Percentiles rank a stretch among this genome's conserved stretches.
Evolutionary conservation across 1,284 basidiomycete genomes (phyloP).

Genomic region (Trichosporon sp.): DNA sequence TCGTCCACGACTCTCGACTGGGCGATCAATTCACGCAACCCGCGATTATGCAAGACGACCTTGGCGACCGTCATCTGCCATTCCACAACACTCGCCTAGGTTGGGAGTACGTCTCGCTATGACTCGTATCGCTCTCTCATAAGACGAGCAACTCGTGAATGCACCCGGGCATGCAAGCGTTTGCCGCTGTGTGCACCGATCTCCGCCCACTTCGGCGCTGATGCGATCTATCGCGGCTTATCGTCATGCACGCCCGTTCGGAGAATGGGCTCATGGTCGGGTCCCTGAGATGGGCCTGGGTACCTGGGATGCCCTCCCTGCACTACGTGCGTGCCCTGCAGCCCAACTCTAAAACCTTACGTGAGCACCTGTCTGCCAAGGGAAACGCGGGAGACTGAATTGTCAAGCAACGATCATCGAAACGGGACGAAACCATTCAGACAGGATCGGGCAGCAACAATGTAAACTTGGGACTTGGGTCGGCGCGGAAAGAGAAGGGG

Average conservation of each 20-base stretch:
- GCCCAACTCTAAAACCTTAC: background rate
- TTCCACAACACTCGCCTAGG: no score
- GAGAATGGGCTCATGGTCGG: background rate
- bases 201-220: background rate
- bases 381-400: constrained; percentile 17
- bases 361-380: background rate
- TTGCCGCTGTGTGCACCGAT: background rate
- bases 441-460: background rate
- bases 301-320: background rate
- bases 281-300: constrained; percentile 2
- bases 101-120: no score
- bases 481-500: background rate
- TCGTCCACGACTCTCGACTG: background rate
- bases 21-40: background rate
- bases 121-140: background rate
- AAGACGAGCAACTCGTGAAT: background rate
- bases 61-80: background rate
- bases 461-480: background rate
- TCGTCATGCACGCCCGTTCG: background rate
- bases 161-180: background rate
- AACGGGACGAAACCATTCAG: constrained; percentile 9
- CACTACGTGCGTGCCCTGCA: background rate
- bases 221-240: background rate
- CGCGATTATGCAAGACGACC: background rate
- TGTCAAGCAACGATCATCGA: constrained; percentile 5